Conservation (phyloP, 495 filamentous ascomycete genomes). For the Trichoderma orchidacearum region DNA sequence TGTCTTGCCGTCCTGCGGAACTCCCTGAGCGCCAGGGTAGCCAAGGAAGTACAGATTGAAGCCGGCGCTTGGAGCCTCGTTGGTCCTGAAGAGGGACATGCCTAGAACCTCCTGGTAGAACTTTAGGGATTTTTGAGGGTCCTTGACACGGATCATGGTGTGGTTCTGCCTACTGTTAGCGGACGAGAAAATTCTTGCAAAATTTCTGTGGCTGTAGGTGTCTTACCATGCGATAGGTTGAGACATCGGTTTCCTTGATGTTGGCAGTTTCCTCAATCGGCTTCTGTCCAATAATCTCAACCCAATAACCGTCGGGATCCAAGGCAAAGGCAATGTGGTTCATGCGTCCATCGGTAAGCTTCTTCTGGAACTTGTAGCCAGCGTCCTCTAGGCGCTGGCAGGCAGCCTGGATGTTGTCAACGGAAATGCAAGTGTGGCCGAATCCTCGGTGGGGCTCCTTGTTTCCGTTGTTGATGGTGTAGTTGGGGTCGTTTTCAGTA, state of each 20-base stretch:
- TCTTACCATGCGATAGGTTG: slow-evolving; percentile 30
- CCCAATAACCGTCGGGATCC: slow-evolving; percentile 92
- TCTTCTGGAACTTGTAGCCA: slow-evolving; percentile 91
- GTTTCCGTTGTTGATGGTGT: slow-evolving; percentile 80
- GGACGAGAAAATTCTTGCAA: background rate
- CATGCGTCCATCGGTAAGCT: slow-evolving; percentile 78
- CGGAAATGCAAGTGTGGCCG: slow-evolving; percentile 76
- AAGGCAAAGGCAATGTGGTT: slow-evolving; percentile 79
- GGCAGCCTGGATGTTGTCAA: slow-evolving; percentile 82
- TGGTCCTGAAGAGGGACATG: slow-evolving; percentile 65
- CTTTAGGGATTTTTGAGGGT: slow-evolving; percentile 63
- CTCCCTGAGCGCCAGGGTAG: slow-evolving; percentile 42
- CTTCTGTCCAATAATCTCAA: slow-evolving; percentile 48
- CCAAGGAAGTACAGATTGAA: slow-evolving; percentile 94
- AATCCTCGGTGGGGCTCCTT: slow-evolving; percentile 76
- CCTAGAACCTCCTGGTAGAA: slow-evolving; percentile 89
- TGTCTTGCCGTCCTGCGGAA: slow-evolving; percentile 34
- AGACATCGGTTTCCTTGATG: slow-evolving; percentile 20
- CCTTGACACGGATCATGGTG: slow-evolving; percentile 94
- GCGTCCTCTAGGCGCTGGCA: slow-evolving; percentile 81
- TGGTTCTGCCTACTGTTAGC: slow-evolving; percentile 51
- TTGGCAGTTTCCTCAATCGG: slow-evolving; percentile 21
- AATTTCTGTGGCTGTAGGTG: background rate
- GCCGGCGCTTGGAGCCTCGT: slow-evolving; percentile 50
- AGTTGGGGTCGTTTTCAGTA: slow-evolving; percentile 74